These are phyloP conservation scores for Apodospora peruviana DNA, from an alignment of 495 filamentous ascomycete genomes.

Conservation along the genomic window DNA sequence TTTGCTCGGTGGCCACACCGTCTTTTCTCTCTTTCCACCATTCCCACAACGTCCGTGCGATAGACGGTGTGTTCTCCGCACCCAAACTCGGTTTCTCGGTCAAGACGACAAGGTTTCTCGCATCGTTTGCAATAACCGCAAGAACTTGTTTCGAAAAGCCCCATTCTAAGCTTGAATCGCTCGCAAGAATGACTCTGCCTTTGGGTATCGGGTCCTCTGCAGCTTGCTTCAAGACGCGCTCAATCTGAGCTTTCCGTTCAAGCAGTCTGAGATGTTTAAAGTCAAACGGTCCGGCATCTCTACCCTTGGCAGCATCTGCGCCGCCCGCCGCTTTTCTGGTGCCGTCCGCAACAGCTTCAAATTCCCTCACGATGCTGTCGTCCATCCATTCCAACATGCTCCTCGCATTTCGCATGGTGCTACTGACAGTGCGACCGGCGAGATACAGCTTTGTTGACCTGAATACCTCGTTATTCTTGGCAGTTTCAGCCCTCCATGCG, in stretches of 20 bases:
- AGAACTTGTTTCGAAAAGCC: conserved; percentile 88
- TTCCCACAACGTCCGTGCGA: conserved; percentile 61
- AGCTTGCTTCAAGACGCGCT: conserved; percentile 47
- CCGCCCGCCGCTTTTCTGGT: conserved; percentile 40
- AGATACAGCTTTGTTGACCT: conserved; percentile 70
- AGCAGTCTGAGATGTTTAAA: conserved; percentile 81
- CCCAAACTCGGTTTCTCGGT: conserved; percentile 57
- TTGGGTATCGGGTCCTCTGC: conserved; percentile 30
- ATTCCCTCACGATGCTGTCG: conserved; percentile 82
- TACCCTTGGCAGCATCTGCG: conserved; percentile 29
- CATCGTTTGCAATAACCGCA: conserved; percentile 63
- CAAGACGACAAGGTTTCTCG: conserved; percentile 75
- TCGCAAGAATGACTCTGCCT: conserved; percentile 81
- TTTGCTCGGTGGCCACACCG: conserved; percentile 55
- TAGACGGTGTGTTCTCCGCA: conserved; percentile 28
- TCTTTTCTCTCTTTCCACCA: conserved; percentile 66
- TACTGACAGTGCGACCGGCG: conserved; percentile 71
- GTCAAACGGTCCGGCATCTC: conserved; percentile 72
- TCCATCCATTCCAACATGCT: conserved; percentile 99
- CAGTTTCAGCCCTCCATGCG: conserved; percentile 65
- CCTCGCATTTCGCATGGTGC: conserved; percentile 79
- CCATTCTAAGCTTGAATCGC: conserved; percentile 86
- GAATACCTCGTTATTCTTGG: conserved; percentile 57
- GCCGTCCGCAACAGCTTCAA: conserved; percentile 66
- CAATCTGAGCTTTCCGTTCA: conserved; percentile 67